These are phyloP conservation scores for Mariannaea sp. DNA, from an alignment of 2,329 filamentous ascomycete genomes.

Conservation along the genomic window DNA sequence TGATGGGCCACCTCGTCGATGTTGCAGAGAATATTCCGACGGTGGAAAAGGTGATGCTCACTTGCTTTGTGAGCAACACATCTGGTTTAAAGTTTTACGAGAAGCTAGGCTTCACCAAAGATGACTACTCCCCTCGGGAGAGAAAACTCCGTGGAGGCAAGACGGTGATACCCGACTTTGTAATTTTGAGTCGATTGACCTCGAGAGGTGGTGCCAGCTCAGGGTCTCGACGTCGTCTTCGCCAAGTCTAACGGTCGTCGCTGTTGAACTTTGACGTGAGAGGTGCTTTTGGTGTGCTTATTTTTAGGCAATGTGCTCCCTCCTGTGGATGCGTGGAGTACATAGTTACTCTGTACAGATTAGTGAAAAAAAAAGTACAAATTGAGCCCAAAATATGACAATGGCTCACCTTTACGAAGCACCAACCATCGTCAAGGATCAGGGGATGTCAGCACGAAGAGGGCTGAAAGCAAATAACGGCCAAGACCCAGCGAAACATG, in stretches of 20 bases:
- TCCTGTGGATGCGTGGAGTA: too few species aligned
- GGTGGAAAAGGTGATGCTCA: constrained; percentile 73
- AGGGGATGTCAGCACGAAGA: too few species aligned
- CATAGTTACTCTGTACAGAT: too few species aligned
- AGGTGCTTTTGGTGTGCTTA: too few species aligned
- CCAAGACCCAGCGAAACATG: too few species aligned
- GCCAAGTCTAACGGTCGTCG: not conserved
- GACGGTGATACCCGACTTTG: constrained; percentile 60
- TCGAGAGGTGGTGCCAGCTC: constrained; percentile 16
- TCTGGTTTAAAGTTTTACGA: constrained; percentile 64
- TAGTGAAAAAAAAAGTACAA: too few species aligned
- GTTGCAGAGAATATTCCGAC: constrained; percentile 59
- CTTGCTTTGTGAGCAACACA: constrained; percentile 68
- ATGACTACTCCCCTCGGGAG: constrained; percentile 59
- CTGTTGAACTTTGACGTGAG: too few species aligned
- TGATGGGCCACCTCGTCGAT: constrained; percentile 61
- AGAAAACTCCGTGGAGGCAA: constrained; percentile 59
- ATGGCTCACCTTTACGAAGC: too few species aligned
- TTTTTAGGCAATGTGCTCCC: too few species aligned
- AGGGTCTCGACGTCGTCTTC: constrained; percentile 22
- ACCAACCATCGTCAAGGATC: too few species aligned
- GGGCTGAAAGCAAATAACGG: too few species aligned
- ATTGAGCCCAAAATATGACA: too few species aligned
- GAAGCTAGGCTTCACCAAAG: constrained; percentile 60
- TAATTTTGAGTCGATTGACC: constrained; percentile 61